phyloP scores from a whole-genome alignment of 108 stramenopile genomes.

The Chaetoceros tenuissimus region DNA sequence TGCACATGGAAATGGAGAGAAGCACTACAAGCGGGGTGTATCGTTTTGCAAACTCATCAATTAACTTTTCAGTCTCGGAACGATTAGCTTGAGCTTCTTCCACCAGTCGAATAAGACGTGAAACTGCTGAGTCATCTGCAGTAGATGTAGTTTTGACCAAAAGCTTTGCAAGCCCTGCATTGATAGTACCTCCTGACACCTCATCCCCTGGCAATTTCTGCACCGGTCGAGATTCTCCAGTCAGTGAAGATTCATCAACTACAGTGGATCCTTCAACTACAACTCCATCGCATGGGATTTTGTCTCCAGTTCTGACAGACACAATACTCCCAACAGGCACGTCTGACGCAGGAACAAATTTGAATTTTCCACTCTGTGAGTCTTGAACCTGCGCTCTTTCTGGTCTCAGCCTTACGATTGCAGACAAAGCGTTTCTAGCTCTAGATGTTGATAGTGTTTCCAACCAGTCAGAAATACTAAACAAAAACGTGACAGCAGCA shows the following conservation, averaged over 20 bases:
- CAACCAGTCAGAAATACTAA: slow-evolving; percentile 61
- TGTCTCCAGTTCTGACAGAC: no score
- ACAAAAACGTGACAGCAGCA: slow-evolving; percentile 74
- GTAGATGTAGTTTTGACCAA: slow-evolving; percentile 56
- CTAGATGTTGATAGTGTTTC: slow-evolving; percentile 53
- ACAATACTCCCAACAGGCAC: slow-evolving; percentile 75
- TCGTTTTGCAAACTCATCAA: slow-evolving; percentile 60
- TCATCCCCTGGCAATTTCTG: slow-evolving; percentile 34
- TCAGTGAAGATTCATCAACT: no score
- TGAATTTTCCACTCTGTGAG: slow-evolving; percentile 42
- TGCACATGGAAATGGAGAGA: slow-evolving; percentile 52
- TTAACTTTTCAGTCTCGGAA: slow-evolving; percentile 68
- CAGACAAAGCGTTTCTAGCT: slow-evolving; percentile 64
- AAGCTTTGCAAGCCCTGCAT: slow-evolving; percentile 49
- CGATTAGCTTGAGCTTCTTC: slow-evolving; percentile 77
- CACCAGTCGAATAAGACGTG: slow-evolving; percentile 66
- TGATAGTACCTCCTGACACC: slow-evolving; percentile 77
- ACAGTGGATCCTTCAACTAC: slow-evolving; percentile 68
- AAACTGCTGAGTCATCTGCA: slow-evolving; percentile 62
- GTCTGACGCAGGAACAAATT: slow-evolving; percentile 44
- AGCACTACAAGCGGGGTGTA: slow-evolving; percentile 73
- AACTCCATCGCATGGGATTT: slow-evolving; percentile 89
- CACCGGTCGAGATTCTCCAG: slow-evolving; percentile 81
- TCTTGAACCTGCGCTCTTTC: slow-evolving; percentile 65
- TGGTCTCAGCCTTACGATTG: slow-evolving; percentile 57